Percentiles rank a stretch among this genome's conserved stretches.
Conservation (phyloP, 106 monocot genomes). For the Dendrobium chrysotoxum region DNA sequence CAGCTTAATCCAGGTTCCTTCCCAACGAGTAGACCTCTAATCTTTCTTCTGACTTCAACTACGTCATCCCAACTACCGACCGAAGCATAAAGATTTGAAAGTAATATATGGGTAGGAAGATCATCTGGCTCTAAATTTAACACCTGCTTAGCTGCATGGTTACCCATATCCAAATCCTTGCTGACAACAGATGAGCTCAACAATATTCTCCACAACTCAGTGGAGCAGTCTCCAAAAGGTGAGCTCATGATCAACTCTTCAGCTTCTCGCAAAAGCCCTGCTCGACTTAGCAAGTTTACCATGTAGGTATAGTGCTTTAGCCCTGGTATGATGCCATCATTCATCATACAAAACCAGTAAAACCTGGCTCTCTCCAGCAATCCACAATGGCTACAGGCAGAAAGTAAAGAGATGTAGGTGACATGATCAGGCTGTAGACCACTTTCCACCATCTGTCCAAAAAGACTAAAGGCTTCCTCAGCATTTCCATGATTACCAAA, state of each 20-base stretch:
- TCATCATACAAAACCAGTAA: slow-evolving; percentile 77
- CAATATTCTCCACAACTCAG: slow-evolving; percentile 74
- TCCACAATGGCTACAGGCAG: slow-evolving; percentile 68
- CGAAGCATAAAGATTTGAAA: slow-evolving; percentile 88
- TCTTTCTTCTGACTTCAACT: slow-evolving; percentile 53
- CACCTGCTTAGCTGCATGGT: slow-evolving; percentile 43
- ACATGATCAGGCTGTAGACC: slow-evolving; percentile 63
- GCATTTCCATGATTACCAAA: slow-evolving; percentile 69
- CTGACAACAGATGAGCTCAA: slow-evolving; percentile 59
- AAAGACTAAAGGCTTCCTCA: slow-evolving; percentile 52
- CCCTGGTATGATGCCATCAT: slow-evolving; percentile 44
- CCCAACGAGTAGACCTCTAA: slow-evolving; percentile 56
- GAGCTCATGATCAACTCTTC: slow-evolving; percentile 58
- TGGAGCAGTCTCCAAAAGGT: slow-evolving; percentile 35
- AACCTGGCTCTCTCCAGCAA: slow-evolving; percentile 68
- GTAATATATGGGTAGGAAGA: slow-evolving; percentile 46
- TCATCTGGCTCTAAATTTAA: slow-evolving; percentile 59
- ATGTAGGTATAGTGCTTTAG: slow-evolving; percentile 82
- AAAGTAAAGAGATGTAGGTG: slow-evolving; percentile 72
- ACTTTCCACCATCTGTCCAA: slow-evolving; percentile 38
- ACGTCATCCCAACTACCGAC: slow-evolving; percentile 59
- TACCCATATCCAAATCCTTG: slow-evolving; percentile 43
- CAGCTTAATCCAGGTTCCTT: slow-evolving; percentile 93
- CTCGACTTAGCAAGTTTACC: slow-evolving; percentile 62
- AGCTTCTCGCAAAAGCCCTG: slow-evolving; percentile 58